phyloP scores from a whole-genome alignment of 306 rosid genomes.

The Pyrus pyrifolia region DNA sequence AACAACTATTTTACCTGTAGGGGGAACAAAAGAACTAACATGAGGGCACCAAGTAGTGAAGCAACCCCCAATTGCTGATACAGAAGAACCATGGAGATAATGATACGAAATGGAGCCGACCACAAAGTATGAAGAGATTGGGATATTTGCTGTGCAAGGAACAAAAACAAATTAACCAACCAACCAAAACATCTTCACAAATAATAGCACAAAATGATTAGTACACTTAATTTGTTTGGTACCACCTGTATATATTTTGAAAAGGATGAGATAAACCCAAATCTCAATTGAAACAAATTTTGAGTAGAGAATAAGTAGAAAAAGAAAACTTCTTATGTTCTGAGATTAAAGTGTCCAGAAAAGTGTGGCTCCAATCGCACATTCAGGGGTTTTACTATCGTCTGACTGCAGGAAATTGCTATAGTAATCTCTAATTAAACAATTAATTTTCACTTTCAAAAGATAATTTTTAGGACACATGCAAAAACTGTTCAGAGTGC shows the following conservation, averaged over 20 bases:
- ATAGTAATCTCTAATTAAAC: neutral
- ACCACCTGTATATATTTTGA: neutral
- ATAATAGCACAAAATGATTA: neutral
- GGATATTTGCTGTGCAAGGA: conserved; percentile 29
- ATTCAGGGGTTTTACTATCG: neutral
- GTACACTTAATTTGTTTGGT: neutral
- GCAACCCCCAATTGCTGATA: conserved; percentile 41
- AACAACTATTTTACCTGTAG: conserved; percentile 29
- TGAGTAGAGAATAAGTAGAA: neutral
- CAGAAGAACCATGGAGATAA: conserved; percentile 36
- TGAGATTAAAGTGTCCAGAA: neutral
- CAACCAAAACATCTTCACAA: neutral
- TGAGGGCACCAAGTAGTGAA: conserved; percentile 39
- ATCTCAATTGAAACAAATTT: neutral
- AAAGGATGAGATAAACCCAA: neutral
- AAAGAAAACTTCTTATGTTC: neutral
- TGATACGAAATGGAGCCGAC: conserved; percentile 50
- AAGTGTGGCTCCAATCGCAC: neutral
- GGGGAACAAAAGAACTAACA: conserved; percentile 46
- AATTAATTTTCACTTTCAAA: neutral
- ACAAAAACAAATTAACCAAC: neutral
- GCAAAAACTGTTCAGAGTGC: conserved; percentile 5
- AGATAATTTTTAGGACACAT: neutral
- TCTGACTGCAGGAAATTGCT: neutral
- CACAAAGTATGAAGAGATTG: conserved; percentile 49